phyloP scores from a whole-genome alignment of 2,329 filamentous ascomycete species.

The Diaporthe ilicicola region DNA sequence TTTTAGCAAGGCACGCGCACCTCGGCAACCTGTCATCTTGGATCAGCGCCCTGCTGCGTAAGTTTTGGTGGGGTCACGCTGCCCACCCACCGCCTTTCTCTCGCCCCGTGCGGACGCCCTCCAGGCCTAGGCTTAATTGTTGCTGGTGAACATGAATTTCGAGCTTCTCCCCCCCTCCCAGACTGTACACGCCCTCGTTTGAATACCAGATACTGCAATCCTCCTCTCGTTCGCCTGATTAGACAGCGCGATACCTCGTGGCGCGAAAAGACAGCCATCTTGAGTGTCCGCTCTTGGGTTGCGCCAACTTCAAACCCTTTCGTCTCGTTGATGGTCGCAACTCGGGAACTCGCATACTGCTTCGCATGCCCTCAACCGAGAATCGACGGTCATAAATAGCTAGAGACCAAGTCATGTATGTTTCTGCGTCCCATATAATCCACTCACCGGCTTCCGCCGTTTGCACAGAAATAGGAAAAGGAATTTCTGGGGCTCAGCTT shows the following conservation, averaged over 20 bases:
- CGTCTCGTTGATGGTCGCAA: slow-evolving; percentile 1
- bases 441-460: neutral
- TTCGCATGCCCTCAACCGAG: neutral
- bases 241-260: neutral
- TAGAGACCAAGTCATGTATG: neutral
- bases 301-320: neutral
- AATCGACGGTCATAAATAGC: neutral
- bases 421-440: neutral
- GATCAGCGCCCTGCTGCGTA: slow-evolving; percentile 9
- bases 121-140: neutral
- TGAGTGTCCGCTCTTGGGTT: slow-evolving; percentile 11
- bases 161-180: neutral
- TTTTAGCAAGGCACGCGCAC: slow-evolving; percentile 23
- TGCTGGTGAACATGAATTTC: slow-evolving; percentile 1
- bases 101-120: neutral
- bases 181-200: slow-evolving; percentile 7
- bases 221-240: neutral
- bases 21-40: slow-evolving; percentile 23
- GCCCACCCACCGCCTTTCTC: slow-evolving; percentile 25
- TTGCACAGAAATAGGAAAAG: neutral
- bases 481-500: neutral
- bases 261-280: neutral
- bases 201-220: neutral
- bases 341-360: neutral
- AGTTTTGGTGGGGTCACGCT: slow-evolving; percentile 24